Evolutionary conservation across 2,329 filamentous ascomycete genomes (phyloP).

Genomic region (Alternaria brassicicola): DNA sequence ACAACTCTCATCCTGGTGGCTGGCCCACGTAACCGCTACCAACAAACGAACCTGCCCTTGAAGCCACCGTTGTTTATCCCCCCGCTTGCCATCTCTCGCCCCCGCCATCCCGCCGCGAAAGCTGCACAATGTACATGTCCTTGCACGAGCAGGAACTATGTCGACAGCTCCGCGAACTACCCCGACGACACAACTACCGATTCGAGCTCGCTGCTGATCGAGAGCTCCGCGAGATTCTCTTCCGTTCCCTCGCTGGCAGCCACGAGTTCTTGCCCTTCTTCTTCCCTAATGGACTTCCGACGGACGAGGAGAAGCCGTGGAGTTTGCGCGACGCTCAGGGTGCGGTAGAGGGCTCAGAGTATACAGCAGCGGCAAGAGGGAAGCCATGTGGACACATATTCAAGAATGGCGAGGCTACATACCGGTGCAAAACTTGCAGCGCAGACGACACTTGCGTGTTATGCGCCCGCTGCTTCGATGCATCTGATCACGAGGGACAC

Average conservation of each 20-base stretch:
- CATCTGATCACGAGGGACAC: slow-evolving; percentile 92
- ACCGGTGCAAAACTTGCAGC: slow-evolving; percentile 91
- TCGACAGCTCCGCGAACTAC: slow-evolving; percentile 78
- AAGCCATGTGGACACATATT: slow-evolving; percentile 98
- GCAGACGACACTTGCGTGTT: slow-evolving; percentile 94
- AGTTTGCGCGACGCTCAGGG: slow-evolving; percentile 88
- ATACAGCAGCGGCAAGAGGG: slow-evolving; percentile 86
- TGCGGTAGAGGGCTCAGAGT: slow-evolving; percentile 91
- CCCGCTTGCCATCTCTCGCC: not conserved
- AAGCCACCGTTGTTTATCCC: not conserved
- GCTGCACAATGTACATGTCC: slow-evolving; percentile 53
- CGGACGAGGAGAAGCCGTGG: slow-evolving; percentile 63
- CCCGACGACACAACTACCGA: slow-evolving; percentile 72
- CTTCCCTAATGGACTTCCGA: slow-evolving; percentile 76
- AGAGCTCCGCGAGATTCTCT: slow-evolving; percentile 78
- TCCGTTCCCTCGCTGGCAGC: slow-evolving; percentile 82
- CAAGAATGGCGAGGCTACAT: slow-evolving; percentile 90
- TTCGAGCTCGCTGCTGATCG: slow-evolving; percentile 74
- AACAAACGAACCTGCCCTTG: not conserved
- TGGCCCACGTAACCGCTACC: slow-evolving; percentile 22
- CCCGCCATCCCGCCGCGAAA: slow-evolving; percentile 20
- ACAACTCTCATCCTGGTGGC: slow-evolving; percentile 16
- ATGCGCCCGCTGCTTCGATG: slow-evolving; percentile 92
- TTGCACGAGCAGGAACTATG: slow-evolving; percentile 79
- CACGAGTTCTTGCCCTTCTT: slow-evolving; percentile 76